phyloP scores from a whole-genome alignment of 805 yeast species.

The Metschnikowia proteae region DNA sequence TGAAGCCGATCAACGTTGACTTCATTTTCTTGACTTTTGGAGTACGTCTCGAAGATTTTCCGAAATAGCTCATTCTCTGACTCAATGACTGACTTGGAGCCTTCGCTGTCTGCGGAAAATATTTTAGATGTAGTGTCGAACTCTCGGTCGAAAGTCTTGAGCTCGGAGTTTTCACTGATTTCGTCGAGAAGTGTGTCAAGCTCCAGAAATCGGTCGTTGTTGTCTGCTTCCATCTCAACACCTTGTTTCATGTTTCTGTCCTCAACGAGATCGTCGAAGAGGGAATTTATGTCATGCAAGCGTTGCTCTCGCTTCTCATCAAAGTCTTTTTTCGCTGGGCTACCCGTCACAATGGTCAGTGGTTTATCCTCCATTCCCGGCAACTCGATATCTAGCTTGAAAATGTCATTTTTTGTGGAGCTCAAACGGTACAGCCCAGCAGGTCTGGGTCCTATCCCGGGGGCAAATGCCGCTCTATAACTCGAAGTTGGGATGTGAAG shows the following conservation, averaged over 20 bases:
- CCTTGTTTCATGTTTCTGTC: background rate
- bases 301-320: background rate
- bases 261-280: background rate
- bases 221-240: background rate
- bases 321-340: background rate
- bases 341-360: background rate
- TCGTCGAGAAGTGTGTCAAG: background rate
- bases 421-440: background rate
- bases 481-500: background rate
- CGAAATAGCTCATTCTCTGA: conserved; percentile 16
- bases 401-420: conserved; percentile 9
- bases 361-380: background rate
- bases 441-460: background rate
- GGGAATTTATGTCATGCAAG: conserved; percentile 1
- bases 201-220: background rate
- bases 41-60: conserved; percentile 16
- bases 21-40: conserved; percentile 6
- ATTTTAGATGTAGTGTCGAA: conserved; percentile 1
- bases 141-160: background rate
- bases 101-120: background rate
- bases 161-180: background rate
- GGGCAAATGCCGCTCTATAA: background rate
- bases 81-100: conserved; percentile 4
- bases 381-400: conserved; percentile 8
- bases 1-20: conserved; percentile 6